Evolutionary conservation across 768 basidiomycete species (phyloP).

Genomic region (Rhizopogon vinicolor): DNA sequence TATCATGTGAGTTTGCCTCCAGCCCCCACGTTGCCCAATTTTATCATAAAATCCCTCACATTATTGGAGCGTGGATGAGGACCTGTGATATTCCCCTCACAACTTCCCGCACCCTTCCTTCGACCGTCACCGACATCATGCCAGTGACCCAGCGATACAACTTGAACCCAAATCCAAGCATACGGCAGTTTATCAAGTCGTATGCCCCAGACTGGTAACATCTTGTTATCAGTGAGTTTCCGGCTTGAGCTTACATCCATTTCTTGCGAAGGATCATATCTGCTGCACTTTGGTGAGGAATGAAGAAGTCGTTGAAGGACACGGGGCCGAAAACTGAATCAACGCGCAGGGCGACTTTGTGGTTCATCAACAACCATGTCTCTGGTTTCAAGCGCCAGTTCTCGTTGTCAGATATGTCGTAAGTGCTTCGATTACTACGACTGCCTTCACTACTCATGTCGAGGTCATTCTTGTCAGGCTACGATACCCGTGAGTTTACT

Average conservation of each 20-base stretch:
- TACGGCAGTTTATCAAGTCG: slow-evolving; percentile 31
- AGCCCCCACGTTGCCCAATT: too few relatives aligned
- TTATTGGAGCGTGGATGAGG: too few relatives aligned
- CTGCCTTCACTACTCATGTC: slow-evolving; percentile 4
- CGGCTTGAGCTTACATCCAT: neutral
- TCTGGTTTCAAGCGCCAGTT: slow-evolving; percentile 75
- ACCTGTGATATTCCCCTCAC: too few relatives aligned
- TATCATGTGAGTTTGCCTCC: too few relatives aligned
- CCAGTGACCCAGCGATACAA: neutral
- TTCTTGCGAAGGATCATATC: slow-evolving; percentile 54
- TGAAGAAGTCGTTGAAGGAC: neutral
- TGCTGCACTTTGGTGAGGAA: slow-evolving; percentile 52
- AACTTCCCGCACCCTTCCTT: too few relatives aligned
- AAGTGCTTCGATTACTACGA: slow-evolving; percentile 15
- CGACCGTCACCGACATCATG: too few relatives aligned
- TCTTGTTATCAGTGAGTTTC: neutral
- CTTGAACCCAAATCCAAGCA: slow-evolving; percentile 4
- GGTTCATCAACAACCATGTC: slow-evolving; percentile 48
- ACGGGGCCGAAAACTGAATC: neutral
- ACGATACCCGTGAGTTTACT: slow-evolving; percentile 31
- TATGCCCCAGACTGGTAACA: slow-evolving; percentile 76
- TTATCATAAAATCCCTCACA: too few relatives aligned
- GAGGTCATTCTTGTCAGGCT: slow-evolving; percentile 22
- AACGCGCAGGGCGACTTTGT: slow-evolving; percentile 46
- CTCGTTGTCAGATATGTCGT: slow-evolving; percentile 74